Percentiles rank a stretch among this genome's conserved stretches.
These are phyloP conservation scores for Aspergillus leporis DNA, from an alignment of 495 filamentous ascomycete genomes.

Conservation along the genomic window DNA sequence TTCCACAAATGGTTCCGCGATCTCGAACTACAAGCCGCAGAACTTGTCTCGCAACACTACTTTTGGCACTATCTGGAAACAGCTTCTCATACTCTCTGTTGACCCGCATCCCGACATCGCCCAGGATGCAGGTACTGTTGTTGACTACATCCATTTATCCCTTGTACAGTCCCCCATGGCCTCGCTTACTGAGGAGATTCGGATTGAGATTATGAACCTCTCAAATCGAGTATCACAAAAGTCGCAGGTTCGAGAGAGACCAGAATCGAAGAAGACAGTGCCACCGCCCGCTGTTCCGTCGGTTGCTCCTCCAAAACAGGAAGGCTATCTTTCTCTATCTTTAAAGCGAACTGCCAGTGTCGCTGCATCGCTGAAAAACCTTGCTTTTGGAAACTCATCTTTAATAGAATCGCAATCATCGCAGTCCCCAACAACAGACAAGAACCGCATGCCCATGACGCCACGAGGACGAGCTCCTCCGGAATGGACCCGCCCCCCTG, in stretches of 20 bases:
- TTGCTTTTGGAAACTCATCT: conserved; percentile 57
- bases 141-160: conserved; percentile 79
- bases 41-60: conserved; percentile 78
- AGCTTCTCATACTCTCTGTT: conserved; percentile 83
- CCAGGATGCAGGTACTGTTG: conserved; percentile 72
- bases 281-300: conserved; percentile 55
- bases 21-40: conserved; percentile 26
- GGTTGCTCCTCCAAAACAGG: conserved; percentile 49
- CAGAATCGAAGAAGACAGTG: conserved; percentile 40
- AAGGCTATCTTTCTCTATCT: conserved; percentile 65
- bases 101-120: conserved; percentile 95
- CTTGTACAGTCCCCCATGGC: conserved; percentile 78
- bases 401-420: conserved; percentile 32
- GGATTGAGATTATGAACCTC: conserved; percentile 73
- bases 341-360: conserved; percentile 70
- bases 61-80: conserved; percentile 91
- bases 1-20: conserved; percentile 11
- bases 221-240: conserved; percentile 51
- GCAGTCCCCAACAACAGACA: conserved; percentile 33
- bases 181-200: conserved; percentile 63
- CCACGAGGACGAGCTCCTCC: conserved; percentile 59
- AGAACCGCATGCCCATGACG: conserved; percentile 48
- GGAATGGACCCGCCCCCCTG: conserved; percentile 74
- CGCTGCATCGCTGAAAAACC: conserved; percentile 67
- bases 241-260: conserved; percentile 41